Evolutionary conservation across 2,329 filamentous ascomycete genomes (phyloP).

Genomic region (Cercospora canescens): DNA sequence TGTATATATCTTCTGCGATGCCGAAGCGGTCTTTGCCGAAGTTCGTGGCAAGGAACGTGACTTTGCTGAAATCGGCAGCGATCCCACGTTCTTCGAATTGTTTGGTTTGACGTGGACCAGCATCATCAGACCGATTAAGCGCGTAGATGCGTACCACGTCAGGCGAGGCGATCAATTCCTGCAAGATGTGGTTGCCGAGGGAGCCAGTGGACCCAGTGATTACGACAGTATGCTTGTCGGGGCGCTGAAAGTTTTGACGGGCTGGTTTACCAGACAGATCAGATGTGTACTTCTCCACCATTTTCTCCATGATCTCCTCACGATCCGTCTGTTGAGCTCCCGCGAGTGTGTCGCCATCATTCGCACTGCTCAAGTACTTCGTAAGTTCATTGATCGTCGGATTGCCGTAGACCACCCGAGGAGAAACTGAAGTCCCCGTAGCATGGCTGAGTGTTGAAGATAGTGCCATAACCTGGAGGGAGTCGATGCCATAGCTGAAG

Average conservation of each 20-base stretch:
- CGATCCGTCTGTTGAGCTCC: slow-evolving; percentile 6
- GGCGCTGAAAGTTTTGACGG: background rate
- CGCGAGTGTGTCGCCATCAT: slow-evolving; percentile 6
- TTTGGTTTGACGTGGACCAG: slow-evolving; percentile 24
- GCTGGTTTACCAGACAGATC: slow-evolving; percentile 16
- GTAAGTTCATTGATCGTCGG: slow-evolving; percentile 34
- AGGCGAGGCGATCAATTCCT: slow-evolving; percentile 30
- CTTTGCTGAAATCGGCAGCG: slow-evolving; percentile 28
- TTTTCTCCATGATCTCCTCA: slow-evolving; percentile 30
- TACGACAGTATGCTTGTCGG: slow-evolving; percentile 29
- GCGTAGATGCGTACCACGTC: slow-evolving; percentile 34
- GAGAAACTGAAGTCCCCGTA: slow-evolving; percentile 27
- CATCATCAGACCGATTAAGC: slow-evolving; percentile 32
- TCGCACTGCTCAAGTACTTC: slow-evolving; percentile 11
- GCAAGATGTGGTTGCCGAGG: slow-evolving; percentile 37
- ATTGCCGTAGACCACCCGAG: slow-evolving; percentile 35
- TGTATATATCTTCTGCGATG: slow-evolving; percentile 26
- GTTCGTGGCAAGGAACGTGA: slow-evolving; percentile 29
- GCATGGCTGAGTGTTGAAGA: slow-evolving; percentile 29
- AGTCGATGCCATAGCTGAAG: slow-evolving; percentile 38
- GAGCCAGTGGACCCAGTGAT: slow-evolving; percentile 41
- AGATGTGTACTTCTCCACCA: slow-evolving; percentile 35
- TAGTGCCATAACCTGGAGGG: slow-evolving; percentile 33
- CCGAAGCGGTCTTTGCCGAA: slow-evolving; percentile 30
- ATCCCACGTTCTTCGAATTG: slow-evolving; percentile 27